Evolutionary conservation across 2,329 filamentous ascomycete genomes (phyloP), one percentile per base, ranked within the genome.

Genomic region (Stemphylium beticola): DNA sequence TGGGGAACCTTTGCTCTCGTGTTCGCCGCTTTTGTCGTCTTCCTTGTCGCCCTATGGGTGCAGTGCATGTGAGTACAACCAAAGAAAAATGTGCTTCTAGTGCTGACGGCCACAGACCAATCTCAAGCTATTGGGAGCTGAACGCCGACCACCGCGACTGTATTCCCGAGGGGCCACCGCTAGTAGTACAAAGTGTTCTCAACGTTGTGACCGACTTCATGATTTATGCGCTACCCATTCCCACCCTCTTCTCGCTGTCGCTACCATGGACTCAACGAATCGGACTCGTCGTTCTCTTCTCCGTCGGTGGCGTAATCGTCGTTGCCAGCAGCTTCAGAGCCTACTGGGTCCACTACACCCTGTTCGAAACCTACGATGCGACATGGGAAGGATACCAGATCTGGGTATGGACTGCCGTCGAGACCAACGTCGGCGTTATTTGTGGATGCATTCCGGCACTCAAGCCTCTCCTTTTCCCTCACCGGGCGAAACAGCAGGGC

Each of bases 121-220:
- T 80, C 12, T 65, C 72, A 36, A 74, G 76, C 43, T 81, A 81
- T 49, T 82, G 79, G 79, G 66, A 66, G 18, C 73, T 78, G 34
- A 71, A 72, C 9, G 63, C 74, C 20, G 66, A 55, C 62, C 71
- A 64, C 57, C 66, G 53, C 45, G 69, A 76, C 50, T 82, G 79
- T 60, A 67, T 80, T 24, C 68, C 79, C 12, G 79, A 82, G 69
- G 78, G 79, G 15, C 73, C 72, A 3, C 72, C 74, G n/a, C 76
- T 78, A 4, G 64, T 81, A 4, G 73, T 71, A 26, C 74, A 77
- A 31, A 78, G 75, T 5, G 66, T 77, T 3, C 64, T 81, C 44
- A 81, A 79, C 49, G 78, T 77, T 26, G 60, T 78, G 6, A 76
- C 78, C 9, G 79, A 82, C 59, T 72, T 81, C 34, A 71, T 80